A percentile compares a stretch with the other conserved stretches of the same genome.
These are phyloP conservation scores for Licmophora abbreviata DNA, from an alignment of 108 stramenopile species.

Conservation along the genomic window DNA sequence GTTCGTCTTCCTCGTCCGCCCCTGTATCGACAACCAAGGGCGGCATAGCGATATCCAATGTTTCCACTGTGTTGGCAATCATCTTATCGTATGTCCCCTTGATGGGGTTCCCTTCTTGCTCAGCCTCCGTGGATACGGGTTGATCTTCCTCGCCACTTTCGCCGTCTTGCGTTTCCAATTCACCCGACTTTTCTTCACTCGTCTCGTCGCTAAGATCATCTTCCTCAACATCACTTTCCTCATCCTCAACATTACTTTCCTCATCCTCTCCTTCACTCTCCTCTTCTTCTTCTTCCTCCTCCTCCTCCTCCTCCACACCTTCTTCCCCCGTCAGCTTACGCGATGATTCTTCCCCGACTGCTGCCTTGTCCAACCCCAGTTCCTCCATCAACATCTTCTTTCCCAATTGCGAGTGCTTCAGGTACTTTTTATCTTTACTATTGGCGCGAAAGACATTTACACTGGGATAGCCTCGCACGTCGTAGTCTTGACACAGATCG, in stretches of 20 bases:
- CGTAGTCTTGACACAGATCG: conserved; percentile 14
- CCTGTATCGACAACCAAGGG: neutral
- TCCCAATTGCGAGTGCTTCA: neutral
- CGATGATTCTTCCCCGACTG: neutral
- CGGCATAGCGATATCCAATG: neutral
- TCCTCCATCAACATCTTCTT: conserved; percentile 1
- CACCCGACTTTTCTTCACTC: neutral
- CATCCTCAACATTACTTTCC: conserved; percentile 1
- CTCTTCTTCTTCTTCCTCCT: conserved; percentile 1
- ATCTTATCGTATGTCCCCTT: neutral
- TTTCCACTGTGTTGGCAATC: neutral
- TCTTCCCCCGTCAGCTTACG: neutral
- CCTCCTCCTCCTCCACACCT: neutral
- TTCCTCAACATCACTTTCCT: conserved; percentile 1
- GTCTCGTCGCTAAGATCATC: conserved; percentile 4
- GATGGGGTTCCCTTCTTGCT: neutral
- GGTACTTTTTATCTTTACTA: neutral
- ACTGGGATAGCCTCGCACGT: conserved; percentile 11
- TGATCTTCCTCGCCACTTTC: neutral
- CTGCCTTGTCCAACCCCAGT: conserved; percentile 5
- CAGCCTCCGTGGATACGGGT: neutral
- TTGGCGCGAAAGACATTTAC: conserved; percentile 6
- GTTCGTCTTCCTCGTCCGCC: neutral
- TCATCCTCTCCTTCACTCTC: conserved; percentile 4
- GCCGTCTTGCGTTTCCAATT: conserved; percentile 3